Percentiles rank a stretch among this genome's conserved stretches.
These are phyloP conservation scores for Phellopilus nigrolimitatus DNA, from an alignment of 1,284 basidiomycete genomes.

Conservation along the genomic window DNA sequence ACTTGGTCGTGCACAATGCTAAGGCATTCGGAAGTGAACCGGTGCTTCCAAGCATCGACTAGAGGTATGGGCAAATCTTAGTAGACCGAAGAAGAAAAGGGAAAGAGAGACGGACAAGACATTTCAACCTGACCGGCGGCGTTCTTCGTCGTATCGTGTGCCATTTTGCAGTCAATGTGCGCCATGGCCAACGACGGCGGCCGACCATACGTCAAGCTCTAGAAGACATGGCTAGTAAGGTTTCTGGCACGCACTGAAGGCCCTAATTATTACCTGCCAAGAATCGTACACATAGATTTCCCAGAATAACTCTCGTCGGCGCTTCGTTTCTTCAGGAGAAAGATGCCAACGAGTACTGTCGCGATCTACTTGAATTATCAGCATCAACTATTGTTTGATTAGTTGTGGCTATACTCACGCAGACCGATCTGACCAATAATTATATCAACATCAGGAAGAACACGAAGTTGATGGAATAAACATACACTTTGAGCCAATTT, in stretches of 20 bases:
- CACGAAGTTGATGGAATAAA: conserved; percentile 21
- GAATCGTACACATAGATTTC: conserved; percentile 64
- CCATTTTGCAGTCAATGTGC: conserved; percentile 58
- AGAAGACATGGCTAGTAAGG: too few species aligned
- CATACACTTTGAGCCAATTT: conserved; percentile 66
- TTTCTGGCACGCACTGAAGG: conserved; percentile 19
- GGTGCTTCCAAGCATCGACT: conserved; percentile 65
- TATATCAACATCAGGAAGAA: conserved; percentile 16
- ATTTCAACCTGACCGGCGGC: conserved; percentile 55
- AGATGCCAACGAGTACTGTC: conserved; percentile 67
- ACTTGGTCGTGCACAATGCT: conserved; percentile 60
- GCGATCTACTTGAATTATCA: conserved; percentile 39
- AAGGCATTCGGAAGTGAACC: conserved; percentile 54
- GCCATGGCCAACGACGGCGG: conserved; percentile 57
- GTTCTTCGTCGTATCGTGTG: conserved; percentile 45
- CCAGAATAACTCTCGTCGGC: conserved; percentile 57
- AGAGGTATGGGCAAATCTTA: conserved; percentile 13
- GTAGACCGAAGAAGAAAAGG: conserved; percentile 16
- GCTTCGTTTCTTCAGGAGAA: conserved; percentile 50
- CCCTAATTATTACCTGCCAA: conserved; percentile 49
- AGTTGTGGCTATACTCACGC: conserved; percentile 39
- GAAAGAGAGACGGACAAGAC: conserved; percentile 47
- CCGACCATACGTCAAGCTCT: conserved; percentile 69
- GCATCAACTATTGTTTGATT: conserved; percentile 5
- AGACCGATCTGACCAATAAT: conserved; percentile 48